These are phyloP conservation scores for Asterionellopsis glacialis DNA, from an alignment of 108 stramenopile species.

Conservation along the genomic window DNA sequence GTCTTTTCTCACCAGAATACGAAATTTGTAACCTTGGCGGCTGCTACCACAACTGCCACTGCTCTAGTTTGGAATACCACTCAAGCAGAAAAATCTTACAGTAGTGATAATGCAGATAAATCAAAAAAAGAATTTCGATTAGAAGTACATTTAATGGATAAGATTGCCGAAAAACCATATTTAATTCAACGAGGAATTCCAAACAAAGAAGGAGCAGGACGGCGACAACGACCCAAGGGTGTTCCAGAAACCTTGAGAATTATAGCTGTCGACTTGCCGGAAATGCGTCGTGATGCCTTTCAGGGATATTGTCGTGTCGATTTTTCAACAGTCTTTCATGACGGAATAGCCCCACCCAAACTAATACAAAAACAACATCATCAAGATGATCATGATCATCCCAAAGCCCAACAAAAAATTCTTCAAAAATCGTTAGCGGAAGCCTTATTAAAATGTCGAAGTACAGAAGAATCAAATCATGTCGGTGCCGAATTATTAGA, in stretches of 20 bases:
- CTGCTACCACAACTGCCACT: too few species aligned
- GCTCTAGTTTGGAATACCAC: too few species aligned
- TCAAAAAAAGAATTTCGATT: constrained; percentile 12
- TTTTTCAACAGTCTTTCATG: constrained; percentile 34
- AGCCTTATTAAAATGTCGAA: constrained; percentile 30
- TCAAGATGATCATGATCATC: neutral
- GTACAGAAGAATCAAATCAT: constrained; percentile 12
- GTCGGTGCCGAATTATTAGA: constrained; percentile 78
- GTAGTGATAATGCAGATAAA: neutral
- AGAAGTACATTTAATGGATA: constrained; percentile 64
- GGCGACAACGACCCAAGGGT: constrained; percentile 29
- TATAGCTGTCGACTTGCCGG: constrained; percentile 60
- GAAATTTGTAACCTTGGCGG: too few species aligned
- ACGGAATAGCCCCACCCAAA: constrained; percentile 60
- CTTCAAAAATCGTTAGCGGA: constrained; percentile 66
- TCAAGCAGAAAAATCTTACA: neutral
- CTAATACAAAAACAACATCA: neutral
- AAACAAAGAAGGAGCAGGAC: neutral
- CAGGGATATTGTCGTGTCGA: constrained; percentile 29
- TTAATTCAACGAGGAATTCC: constrained; percentile 17
- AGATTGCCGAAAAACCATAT: constrained; percentile 60
- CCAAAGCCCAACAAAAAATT: constrained; percentile 18
- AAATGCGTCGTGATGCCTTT: constrained; percentile 52
- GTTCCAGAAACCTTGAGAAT: constrained; percentile 57
- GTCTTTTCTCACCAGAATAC: too few species aligned